Evolutionary conservation across 2,329 filamentous ascomycete genomes (phyloP).

Genomic region (Juglanconis sp.): DNA sequence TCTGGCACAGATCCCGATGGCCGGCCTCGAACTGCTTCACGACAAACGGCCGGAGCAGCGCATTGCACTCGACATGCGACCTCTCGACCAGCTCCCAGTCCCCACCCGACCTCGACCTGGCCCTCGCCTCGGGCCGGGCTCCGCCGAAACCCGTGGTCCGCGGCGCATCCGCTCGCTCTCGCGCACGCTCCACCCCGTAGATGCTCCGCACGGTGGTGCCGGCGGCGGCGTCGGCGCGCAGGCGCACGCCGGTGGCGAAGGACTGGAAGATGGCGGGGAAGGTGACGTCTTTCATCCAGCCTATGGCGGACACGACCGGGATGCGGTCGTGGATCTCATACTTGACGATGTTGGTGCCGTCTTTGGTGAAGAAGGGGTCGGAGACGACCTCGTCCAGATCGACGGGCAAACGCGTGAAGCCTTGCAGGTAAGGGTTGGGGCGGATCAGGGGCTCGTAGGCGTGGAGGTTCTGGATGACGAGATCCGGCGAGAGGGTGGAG

Average conservation of each 20-base stretch:
- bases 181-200: constrained; percentile 28
- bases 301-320: constrained; percentile 37
- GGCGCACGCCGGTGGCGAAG: constrained; percentile 38
- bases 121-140: not conserved
- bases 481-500: constrained; percentile 32
- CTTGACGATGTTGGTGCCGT: constrained; percentile 13
- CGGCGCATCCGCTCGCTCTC: constrained; percentile 20
- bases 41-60: constrained; percentile 33
- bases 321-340: constrained; percentile 33
- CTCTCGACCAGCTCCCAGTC: constrained; percentile 34
- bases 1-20: constrained; percentile 31
- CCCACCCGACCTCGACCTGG: constrained; percentile 6
- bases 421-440: constrained; percentile 16
- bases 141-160: not conserved
- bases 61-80: constrained; percentile 30
- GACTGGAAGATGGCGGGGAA: constrained; percentile 44
- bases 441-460: constrained; percentile 18
- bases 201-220: constrained; percentile 42
- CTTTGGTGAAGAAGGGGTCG: constrained; percentile 18
- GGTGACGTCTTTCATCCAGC: constrained; percentile 32
- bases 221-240: constrained; percentile 39
- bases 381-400: constrained; percentile 16
- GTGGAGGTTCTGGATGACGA: constrained; percentile 34
- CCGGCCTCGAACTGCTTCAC: constrained; percentile 27
- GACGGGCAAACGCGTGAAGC: constrained; percentile 10